Base-by-base conservation (phyloP, 441 rosid genomes). In the Adansonia gregorii region DNA sequence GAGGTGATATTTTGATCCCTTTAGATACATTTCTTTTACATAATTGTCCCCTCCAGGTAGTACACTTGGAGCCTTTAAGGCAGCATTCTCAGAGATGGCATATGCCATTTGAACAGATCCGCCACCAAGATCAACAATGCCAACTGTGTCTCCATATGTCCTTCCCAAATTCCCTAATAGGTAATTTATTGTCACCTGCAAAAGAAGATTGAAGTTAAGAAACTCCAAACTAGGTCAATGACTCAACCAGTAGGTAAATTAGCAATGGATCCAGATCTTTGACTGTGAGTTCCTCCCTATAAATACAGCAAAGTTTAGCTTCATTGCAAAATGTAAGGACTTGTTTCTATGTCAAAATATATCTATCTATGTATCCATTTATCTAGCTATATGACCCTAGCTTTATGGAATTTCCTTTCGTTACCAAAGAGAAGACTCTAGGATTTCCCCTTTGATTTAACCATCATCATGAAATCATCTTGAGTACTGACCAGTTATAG, bases 31-130 rank as follows among this genome's bases (percentile, higher is more conserved):
- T 84, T 92, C 91, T 75, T 86, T 90, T 81, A 96, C 95, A 86
- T 84, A 96, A 17, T 89, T 8, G 79, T 96, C 98, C 88, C 91
- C 94, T 51, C 98, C 98, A 66, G 85, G 80, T 72, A 83, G 72
- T 76, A 87, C 55, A 68, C 78, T 88, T 43, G 98, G 98, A 66
- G 98, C 93, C 80, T 79, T 91, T 60, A 88, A 89, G 79, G 97
- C 98, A 80, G 89, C 98, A 19, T 73, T 81, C 82, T 94, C 86
- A 0, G 99, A 89, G 80, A 93, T 93, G 75, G 98, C 97, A 86
- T 93, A 96, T 41, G 99, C 98, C 99, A 96, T 96, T 83, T 96
- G 99, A 82, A 96, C 98, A 75, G 99, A 96, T 27, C 99, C 99
- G 67, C 99, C 99, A 63, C 99, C 99, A 79, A 96, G 98, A 87